Percentiles rank a stretch among this genome's conserved stretches.
Evolutionary conservation across 164 flowering plant species (phyloP).

Genomic region (Piper longum): DNA sequence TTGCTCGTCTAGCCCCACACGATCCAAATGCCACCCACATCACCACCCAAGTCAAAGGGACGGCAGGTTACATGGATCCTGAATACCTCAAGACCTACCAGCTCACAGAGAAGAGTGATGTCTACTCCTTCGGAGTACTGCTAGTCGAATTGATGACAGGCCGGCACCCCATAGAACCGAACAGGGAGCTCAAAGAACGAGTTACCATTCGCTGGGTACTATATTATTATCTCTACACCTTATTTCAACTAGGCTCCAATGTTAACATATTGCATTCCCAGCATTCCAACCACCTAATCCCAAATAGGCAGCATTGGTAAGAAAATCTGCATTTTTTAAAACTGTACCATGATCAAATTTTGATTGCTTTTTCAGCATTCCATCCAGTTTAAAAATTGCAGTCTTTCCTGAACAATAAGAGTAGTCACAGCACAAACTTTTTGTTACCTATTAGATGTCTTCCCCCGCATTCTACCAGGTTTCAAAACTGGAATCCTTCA

Average conservation of each 20-base stretch:
- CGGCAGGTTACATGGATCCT: slow-evolving; percentile 74
- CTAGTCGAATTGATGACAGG: slow-evolving; percentile 69
- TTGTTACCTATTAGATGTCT: too few species aligned
- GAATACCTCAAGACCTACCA: slow-evolving; percentile 59
- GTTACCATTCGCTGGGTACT: slow-evolving; percentile 43
- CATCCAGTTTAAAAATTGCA: too few species aligned
- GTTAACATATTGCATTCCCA: too few species aligned
- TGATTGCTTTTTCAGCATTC: too few species aligned
- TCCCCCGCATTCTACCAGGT: too few species aligned
- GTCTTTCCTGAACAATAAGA: too few species aligned
- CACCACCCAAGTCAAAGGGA: slow-evolving; percentile 68
- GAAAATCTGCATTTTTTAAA: too few species aligned
- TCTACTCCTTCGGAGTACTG: slow-evolving; percentile 72
- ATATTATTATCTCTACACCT: slow-evolving; percentile 6
- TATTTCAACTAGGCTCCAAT: neutral
- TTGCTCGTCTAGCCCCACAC: slow-evolving; percentile 36
- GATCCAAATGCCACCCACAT: slow-evolving; percentile 44
- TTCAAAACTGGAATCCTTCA: too few species aligned
- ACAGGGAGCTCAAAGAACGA: slow-evolving; percentile 28
- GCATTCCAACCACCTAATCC: too few species aligned
- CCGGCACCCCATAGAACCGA: slow-evolving; percentile 44
- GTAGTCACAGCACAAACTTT: too few species aligned
- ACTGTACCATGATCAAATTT: too few species aligned
- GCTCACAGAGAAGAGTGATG: slow-evolving; percentile 76
- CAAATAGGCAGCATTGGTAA: too few species aligned